Conservation (phyloP, 1,284 basidiomycete genomes). For the Tranzscheliella williamsii region DNA sequence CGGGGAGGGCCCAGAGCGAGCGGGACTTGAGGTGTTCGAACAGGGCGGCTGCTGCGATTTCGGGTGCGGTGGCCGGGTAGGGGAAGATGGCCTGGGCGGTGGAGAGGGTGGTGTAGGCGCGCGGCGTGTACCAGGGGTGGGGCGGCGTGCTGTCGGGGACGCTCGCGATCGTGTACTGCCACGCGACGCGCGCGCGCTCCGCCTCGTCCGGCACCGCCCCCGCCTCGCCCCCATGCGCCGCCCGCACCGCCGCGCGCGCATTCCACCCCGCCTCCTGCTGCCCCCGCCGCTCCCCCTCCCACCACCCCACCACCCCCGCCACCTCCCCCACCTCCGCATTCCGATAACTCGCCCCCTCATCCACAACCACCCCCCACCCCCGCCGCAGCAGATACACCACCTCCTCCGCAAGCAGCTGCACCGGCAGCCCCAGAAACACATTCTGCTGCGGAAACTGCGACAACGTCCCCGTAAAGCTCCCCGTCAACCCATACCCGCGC, state of each 20-base stretch:
- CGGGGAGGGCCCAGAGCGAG: slow-evolving; percentile 67
- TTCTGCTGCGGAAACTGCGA: slow-evolving; percentile 96
- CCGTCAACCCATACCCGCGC: slow-evolving; percentile 75
- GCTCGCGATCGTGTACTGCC: slow-evolving; percentile 29
- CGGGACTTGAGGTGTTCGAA: slow-evolving; percentile 77
- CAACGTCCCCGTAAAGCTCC: slow-evolving; percentile 82
- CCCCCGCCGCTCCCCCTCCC: slow-evolving; percentile 61
- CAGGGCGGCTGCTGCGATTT: slow-evolving; percentile 76
- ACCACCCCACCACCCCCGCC: slow-evolving; percentile 46
- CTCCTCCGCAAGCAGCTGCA: slow-evolving; percentile 88
- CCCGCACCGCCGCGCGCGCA: slow-evolving; percentile 43
- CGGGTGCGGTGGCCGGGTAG: slow-evolving; percentile 71
- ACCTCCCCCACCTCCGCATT: neutral
- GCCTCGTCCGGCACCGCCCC: neutral
- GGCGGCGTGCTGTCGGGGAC: neutral
- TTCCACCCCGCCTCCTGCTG: slow-evolving; percentile 64
- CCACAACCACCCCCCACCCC: slow-evolving; percentile 64
- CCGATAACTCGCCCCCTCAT: slow-evolving; percentile 15
- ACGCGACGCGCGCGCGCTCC: slow-evolving; percentile 5
- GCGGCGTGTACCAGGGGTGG: slow-evolving; percentile 31
- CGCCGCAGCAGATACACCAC: slow-evolving; percentile 81
- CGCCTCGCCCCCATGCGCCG: slow-evolving; percentile 56
- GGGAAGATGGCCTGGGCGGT: slow-evolving; percentile 73
- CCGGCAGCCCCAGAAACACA: slow-evolving; percentile 86
- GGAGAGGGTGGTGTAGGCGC: slow-evolving; percentile 66